Conservation (phyloP, 352 stramenopile species). For the Globisporangium takayamanum region DNA sequence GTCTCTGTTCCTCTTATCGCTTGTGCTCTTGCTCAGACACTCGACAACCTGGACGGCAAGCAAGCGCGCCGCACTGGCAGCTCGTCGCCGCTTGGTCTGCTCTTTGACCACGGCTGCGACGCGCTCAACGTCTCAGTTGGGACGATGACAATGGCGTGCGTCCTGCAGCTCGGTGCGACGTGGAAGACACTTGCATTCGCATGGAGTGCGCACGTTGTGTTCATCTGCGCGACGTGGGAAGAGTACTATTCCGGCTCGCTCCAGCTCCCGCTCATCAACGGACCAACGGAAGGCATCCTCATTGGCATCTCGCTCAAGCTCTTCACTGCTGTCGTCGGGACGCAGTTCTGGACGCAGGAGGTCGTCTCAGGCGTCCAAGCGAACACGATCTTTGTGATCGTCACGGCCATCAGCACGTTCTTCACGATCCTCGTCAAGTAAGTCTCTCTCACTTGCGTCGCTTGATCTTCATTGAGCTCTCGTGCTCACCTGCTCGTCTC, state of each 20-base stretch:
- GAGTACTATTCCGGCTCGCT: constrained; percentile 94
- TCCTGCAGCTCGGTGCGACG: constrained; percentile 67
- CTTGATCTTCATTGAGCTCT: constrained; percentile 2
- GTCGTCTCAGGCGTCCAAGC: constrained; percentile 58
- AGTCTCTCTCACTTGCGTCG: constrained; percentile 10
- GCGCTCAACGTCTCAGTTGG: constrained; percentile 79
- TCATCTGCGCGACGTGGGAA: constrained; percentile 87
- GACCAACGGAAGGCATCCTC: constrained; percentile 94
- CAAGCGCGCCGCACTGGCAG: constrained; percentile 73
- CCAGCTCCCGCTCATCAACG: constrained; percentile 95
- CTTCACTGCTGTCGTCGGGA: constrained; percentile 50
- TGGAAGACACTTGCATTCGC: constrained; percentile 77
- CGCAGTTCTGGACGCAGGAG: constrained; percentile 69
- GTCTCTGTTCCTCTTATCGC: background rate
- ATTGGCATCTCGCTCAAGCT: constrained; percentile 75
- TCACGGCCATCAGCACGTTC: constrained; percentile 47
- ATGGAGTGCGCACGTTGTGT: constrained; percentile 71
- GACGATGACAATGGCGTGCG: constrained; percentile 73
- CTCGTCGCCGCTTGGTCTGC: constrained; percentile 70
- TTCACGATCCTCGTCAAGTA: constrained; percentile 77
- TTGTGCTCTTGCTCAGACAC: constrained; percentile 26
- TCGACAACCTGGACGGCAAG: constrained; percentile 85
- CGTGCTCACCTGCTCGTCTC: background rate
- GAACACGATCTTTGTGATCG: constrained; percentile 77
- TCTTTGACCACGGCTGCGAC: constrained; percentile 85